Conservation (phyloP, 352 stramenopile species). For the Phytophthora capsici region DNA sequence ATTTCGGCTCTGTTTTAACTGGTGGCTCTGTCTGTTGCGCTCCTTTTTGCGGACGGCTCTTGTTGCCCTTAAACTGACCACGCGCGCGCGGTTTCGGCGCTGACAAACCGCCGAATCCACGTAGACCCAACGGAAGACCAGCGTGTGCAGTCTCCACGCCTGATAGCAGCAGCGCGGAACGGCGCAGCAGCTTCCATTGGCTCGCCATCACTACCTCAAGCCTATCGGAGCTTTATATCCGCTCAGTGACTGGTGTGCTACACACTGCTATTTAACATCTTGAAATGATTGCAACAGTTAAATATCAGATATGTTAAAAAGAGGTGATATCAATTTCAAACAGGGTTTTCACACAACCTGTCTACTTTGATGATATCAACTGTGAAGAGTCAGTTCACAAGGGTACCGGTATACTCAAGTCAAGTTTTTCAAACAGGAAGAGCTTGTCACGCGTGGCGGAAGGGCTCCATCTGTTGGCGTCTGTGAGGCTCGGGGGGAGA, state of each 20-base stretch:
- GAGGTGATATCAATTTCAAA: not conserved
- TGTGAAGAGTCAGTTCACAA: slow-evolving; percentile 13
- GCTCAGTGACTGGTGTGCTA: slow-evolving; percentile 31
- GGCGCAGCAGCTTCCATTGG: slow-evolving; percentile 56
- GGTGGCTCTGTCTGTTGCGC: not conserved
- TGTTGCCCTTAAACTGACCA: slow-evolving; percentile 61
- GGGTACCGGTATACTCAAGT: slow-evolving; percentile 8
- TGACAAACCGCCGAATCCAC: slow-evolving; percentile 46
- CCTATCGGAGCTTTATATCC: slow-evolving; percentile 18
- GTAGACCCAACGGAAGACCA: slow-evolving; percentile 13
- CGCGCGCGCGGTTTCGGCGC: slow-evolving; percentile 56
- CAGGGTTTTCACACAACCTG: not conserved
- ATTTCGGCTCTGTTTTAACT: slow-evolving; percentile 1
- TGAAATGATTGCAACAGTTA: slow-evolving; percentile 5
- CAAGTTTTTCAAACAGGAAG: slow-evolving; percentile 15
- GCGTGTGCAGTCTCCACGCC: not conserved
- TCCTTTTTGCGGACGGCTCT: slow-evolving; percentile 11
- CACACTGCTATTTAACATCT: slow-evolving; percentile 18
- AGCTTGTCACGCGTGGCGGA: slow-evolving; percentile 33
- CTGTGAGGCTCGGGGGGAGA: slow-evolving; percentile 10
- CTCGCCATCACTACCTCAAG: slow-evolving; percentile 28
- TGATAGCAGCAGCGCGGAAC: slow-evolving; percentile 29
- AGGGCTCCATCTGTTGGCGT: slow-evolving; percentile 16
- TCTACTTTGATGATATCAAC: slow-evolving; percentile 5
- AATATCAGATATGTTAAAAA: too few species aligned